Conservation (phyloP, 352 stramenopile genomes). For the Phytophthora podocarpi region DNA sequence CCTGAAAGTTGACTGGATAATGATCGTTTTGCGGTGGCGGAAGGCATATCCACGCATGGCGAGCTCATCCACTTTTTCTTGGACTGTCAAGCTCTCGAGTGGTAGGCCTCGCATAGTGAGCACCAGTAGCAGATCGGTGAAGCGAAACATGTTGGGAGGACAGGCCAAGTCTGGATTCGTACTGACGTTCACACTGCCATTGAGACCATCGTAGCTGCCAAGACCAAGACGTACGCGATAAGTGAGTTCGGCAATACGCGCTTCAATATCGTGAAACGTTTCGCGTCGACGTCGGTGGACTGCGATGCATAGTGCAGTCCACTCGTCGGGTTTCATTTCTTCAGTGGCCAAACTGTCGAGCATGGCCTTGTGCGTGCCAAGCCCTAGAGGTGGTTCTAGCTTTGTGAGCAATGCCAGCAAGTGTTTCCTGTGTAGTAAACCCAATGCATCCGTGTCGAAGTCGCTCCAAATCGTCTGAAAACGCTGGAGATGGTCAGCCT, state of each 20-base stretch:
- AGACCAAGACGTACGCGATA: constrained; percentile 67
- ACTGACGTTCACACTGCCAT: constrained; percentile 19
- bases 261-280: constrained; percentile 74
- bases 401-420: constrained; percentile 59
- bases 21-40: constrained; percentile 60
- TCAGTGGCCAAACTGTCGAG: constrained; percentile 40
- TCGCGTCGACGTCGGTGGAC: constrained; percentile 59
- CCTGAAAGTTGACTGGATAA: constrained; percentile 67
- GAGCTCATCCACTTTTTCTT: constrained; percentile 86
- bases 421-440: constrained; percentile 76
- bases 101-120: constrained; percentile 71
- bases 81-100: constrained; percentile 71
- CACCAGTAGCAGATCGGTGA: constrained; percentile 75
- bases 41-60: constrained; percentile 73
- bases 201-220: constrained; percentile 52
- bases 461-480: constrained; percentile 79
- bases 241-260: constrained; percentile 65
- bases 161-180: constrained; percentile 28
- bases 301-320: constrained; percentile 22
- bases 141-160: constrained; percentile 73
- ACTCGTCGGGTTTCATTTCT: constrained; percentile 40
- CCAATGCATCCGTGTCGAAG: constrained; percentile 75
- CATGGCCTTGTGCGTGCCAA: constrained; percentile 48
- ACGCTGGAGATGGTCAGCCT: constrained; percentile 55
- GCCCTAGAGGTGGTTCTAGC: constrained; percentile 58